A percentile compares a stretch with the other conserved stretches of the same genome.
These are phyloP conservation scores for Collybia sordida DNA, from an alignment of 768 basidiomycete species.

Conservation along the genomic window DNA sequence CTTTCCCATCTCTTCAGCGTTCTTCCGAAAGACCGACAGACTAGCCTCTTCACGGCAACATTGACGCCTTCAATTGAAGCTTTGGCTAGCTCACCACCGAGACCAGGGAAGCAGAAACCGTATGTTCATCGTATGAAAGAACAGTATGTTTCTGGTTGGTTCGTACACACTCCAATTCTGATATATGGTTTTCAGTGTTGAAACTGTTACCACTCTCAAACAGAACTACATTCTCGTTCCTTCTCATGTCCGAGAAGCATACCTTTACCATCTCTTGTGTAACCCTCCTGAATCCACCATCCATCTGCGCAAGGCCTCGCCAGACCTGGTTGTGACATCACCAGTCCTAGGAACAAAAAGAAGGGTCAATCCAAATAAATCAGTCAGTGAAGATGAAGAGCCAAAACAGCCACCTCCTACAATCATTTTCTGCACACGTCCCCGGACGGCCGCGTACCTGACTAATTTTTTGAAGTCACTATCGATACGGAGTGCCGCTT, in stretches of 20 bases:
- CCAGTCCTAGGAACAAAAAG: slow-evolving; percentile 21
- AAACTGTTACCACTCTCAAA: slow-evolving; percentile 86
- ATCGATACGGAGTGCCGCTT: slow-evolving; percentile 79
- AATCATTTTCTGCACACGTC: slow-evolving; percentile 88
- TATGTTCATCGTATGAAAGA: slow-evolving; percentile 82
- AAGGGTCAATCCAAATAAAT: slow-evolving; percentile 33
- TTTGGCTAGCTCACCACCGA: slow-evolving; percentile 69
- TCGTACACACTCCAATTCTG: no score
- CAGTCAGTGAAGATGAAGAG: slow-evolving; percentile 46
- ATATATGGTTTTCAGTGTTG: slow-evolving; percentile 49
- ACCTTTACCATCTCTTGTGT: slow-evolving; percentile 87
- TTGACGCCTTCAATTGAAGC: slow-evolving; percentile 84
- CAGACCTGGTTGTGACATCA: slow-evolving; percentile 43
- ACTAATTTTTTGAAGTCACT: slow-evolving; percentile 76
- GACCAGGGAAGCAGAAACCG: slow-evolving; percentile 80
- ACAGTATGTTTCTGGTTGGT: slow-evolving; percentile 44
- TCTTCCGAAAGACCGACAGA: slow-evolving; percentile 87
- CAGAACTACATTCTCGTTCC: slow-evolving; percentile 93
- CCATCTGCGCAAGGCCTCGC: slow-evolving; percentile 63
- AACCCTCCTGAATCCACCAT: slow-evolving; percentile 82
- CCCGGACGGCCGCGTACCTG: slow-evolving; percentile 89
- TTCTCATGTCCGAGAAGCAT: slow-evolving; percentile 90
- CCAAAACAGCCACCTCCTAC: slow-evolving; percentile 87
- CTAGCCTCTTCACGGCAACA: slow-evolving; percentile 96
- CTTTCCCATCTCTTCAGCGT: slow-evolving; percentile 72